Evolutionary conservation across 2,329 filamentous ascomycete genomes (phyloP), one percentile per base, ranked within the genome.

Genomic region (Elsinoe batatas): DNA sequence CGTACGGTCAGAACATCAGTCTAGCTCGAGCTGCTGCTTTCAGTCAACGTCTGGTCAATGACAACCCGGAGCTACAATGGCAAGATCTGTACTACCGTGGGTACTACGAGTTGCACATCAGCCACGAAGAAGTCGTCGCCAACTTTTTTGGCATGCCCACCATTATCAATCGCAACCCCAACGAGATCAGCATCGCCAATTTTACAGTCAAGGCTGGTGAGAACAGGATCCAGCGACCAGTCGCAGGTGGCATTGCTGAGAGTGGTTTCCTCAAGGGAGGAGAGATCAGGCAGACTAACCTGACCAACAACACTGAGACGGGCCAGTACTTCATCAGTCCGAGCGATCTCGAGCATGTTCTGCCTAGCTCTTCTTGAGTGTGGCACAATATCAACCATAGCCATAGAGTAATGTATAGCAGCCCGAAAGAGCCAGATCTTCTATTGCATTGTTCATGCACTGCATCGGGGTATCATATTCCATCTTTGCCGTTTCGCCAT

Each of bases 31-130:
- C 80, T 1, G 76, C 82, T 59, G 71, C 72, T 50, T 67, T 69
- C 56, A 74, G 74, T 1, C 61, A 73, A 62, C 67, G 64, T 60
- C 69, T 78, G 33, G 71, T 75, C n/a, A 58, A 57, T 59, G 64
- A 64, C 42, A 88, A 87, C 67, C 69, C 73, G 0, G 82, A 85
- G 66, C 72, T 89, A 46, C 82, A 86, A 63, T 89, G 84, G 85
- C 80, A 84, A 61, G 85, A 88, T 57, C 67, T 82, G 6, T 88
- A 85, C 67, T 89, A 88, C 67, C 76, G 85, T 15, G 86, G 85
- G 1, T 89, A 89, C 70, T 88, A 82, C 61, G 78, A 85, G 64
- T 71, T 88, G 38, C 75, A 78, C 47, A 72, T 87, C 55, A 74
- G 71, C 17, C 74, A 79, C 18, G 73, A 83, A 10, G 71, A 77